Conservation (phyloP, 768 basidiomycete genomes). For the Leccinum barrowsii region DNA sequence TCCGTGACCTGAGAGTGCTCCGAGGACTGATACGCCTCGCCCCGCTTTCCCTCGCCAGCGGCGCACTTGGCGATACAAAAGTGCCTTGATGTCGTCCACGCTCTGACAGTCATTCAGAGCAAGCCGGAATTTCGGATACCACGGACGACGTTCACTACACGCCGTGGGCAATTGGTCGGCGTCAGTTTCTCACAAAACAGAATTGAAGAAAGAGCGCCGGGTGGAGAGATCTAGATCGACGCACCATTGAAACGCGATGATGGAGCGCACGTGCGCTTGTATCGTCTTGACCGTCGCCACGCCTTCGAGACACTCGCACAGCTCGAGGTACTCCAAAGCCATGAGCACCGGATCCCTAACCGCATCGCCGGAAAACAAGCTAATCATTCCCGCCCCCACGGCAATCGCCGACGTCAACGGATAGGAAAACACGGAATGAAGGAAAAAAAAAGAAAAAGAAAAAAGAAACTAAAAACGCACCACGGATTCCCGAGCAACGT, state of each 20-base stretch:
- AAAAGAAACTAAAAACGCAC: constrained; percentile 35
- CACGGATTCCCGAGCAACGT: constrained; percentile 72
- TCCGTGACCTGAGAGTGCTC: neutral
- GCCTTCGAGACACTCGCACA: constrained; percentile 52
- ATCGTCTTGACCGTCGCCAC: constrained; percentile 48
- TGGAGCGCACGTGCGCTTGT: constrained; percentile 64
- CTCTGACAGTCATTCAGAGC: constrained; percentile 40
- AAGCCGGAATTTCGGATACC: constrained; percentile 55
- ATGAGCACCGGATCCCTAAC: constrained; percentile 64
- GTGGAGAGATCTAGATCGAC: constrained; percentile 17
- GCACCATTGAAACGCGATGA: constrained; percentile 67
- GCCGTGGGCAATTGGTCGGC: neutral
- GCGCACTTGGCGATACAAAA: constrained; percentile 43
- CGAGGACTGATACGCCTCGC: neutral
- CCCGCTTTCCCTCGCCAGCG: constrained; percentile 46
- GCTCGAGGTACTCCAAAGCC: constrained; percentile 64
- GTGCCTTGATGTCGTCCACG: constrained; percentile 44
- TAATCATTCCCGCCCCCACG: constrained; percentile 23
- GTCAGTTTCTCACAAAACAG: neutral
- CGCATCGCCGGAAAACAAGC: constrained; percentile 50
- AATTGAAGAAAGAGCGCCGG: neutral
- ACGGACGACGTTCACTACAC: constrained; percentile 43
- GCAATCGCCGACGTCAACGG: neutral
- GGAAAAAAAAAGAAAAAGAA: neutral
- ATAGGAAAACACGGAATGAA: neutral